Evolutionary conservation across 805 yeast species (phyloP), one percentile per base, ranked within the genome.

Genomic region (Kodamaea kakaduensis): DNA sequence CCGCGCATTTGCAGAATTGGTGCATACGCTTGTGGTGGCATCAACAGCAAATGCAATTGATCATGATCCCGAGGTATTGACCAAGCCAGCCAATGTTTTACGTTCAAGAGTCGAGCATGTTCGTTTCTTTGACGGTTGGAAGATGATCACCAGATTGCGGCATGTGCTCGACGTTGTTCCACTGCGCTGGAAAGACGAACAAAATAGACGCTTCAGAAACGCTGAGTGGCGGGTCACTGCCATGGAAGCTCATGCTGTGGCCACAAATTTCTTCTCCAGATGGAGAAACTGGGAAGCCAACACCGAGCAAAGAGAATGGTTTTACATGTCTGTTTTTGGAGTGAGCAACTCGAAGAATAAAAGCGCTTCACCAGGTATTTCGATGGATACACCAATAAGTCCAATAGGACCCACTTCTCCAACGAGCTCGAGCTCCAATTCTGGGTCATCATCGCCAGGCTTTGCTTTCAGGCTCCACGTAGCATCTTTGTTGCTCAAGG

Each of bases 211-310:
- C 15, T 54, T 74, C 31, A 48, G 52, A 1, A 39, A 46, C 1
- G 44, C 54, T 2, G 41, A 57, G 0, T 70, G 77, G 65, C 29
- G 9, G 29, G 29, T n/a, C 6, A 6, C 29, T 3, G 12, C 9
- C 6, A n/a, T 12, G 10, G 54, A 55, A 12, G 88, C 88, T 0
- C 65, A 68, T 40, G 61, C 64, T 6, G 69, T 69, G 10, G 84
- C 85, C 2, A 55, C 77, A 16, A 60, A 68, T 3, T 67, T 78
- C 1, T 87, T 88, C 48, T 66, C 79, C 0, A 65, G 71, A 9
- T 93, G 97, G 97, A 75, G 97, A 65, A 77, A 78, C 40, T 89
- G 97, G 97, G 98, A 90, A 48, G 81, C 84, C 28, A 68, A 78
- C 20, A 75, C 76, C 47, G 71, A 78, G 15, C 71, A 71, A n/a